A percentile compares a stretch with the other conserved stretches of the same genome.
phyloP scores from a whole-genome alignment of 495 filamentous ascomycete species.

The Immersiella caudata region DNA sequence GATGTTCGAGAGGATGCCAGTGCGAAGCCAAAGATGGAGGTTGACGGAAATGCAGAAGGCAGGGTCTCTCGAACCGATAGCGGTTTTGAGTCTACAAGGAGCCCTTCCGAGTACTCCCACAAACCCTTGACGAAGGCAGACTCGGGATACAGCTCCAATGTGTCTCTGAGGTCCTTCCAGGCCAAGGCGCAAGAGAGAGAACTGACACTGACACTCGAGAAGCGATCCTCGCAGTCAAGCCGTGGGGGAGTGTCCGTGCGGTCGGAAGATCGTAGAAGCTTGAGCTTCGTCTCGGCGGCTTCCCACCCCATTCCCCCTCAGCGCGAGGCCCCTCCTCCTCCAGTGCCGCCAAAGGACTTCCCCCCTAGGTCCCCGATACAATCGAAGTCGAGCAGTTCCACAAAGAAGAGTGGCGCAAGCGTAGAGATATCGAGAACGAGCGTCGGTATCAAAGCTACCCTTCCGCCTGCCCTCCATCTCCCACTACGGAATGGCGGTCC shows the following conservation, averaged over 20 bases:
- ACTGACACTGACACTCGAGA: constrained; percentile 14
- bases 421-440: constrained; percentile 2
- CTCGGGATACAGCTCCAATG: constrained; percentile 60
- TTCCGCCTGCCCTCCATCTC: constrained; percentile 17
- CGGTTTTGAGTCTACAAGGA: constrained; percentile 42
- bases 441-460: not conserved
- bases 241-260: constrained; percentile 6
- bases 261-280: constrained; percentile 12
- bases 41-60: constrained; percentile 18
- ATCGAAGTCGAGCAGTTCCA: constrained; percentile 11
- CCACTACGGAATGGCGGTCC: constrained; percentile 12
- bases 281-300: not conserved
- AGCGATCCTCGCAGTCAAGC: constrained; percentile 22
- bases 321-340: constrained; percentile 34
- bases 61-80: constrained; percentile 46
- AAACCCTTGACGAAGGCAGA: constrained; percentile 55
- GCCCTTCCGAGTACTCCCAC: constrained; percentile 39
- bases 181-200: constrained; percentile 24
- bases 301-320: constrained; percentile 16
- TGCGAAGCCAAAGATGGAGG: constrained; percentile 37
- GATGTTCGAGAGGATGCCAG: constrained; percentile 46
- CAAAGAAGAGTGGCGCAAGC: constrained; percentile 12
- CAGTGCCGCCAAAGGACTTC: constrained; percentile 37
- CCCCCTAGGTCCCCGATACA: constrained; percentile 11
- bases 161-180: constrained; percentile 52